phyloP scores from a whole-genome alignment of 352 stramenopile genomes.

The Globisporangium yorkense region DNA sequence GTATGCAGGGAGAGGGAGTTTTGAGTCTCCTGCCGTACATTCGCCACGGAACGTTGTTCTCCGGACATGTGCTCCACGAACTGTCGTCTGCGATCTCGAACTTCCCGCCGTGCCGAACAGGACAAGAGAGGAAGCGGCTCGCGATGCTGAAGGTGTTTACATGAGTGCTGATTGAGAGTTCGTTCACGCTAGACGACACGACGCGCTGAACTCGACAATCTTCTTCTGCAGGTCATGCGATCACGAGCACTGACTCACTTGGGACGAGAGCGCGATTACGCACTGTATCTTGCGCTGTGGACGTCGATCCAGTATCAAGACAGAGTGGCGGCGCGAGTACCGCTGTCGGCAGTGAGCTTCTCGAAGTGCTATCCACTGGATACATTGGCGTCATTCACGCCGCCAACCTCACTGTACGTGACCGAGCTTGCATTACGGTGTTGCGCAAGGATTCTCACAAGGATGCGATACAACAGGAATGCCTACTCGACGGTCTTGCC shows the following conservation, averaged over 20 bases:
- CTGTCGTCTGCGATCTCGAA: conserved; percentile 34
- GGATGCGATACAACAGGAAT: conserved; percentile 15
- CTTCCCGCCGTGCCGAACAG: conserved; percentile 26
- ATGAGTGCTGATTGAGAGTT: background rate
- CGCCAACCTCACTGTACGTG: conserved; percentile 8
- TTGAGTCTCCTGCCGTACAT: conserved; percentile 74
- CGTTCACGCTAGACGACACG: background rate
- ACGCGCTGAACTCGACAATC: background rate
- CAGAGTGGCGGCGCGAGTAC: conserved; percentile 1
- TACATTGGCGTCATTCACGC: conserved; percentile 1
- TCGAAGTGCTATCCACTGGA: conserved; percentile 7
- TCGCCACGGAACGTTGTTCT: conserved; percentile 58
- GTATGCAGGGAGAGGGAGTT: conserved; percentile 36
- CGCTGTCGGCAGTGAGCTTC: background rate
- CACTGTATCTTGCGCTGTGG: conserved; percentile 53
- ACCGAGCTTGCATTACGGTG: background rate
- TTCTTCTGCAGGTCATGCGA: conserved; percentile 40
- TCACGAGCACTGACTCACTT: conserved; percentile 55
- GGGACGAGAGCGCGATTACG: conserved; percentile 62
- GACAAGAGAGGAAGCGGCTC: conserved; percentile 46
- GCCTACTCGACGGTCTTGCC: conserved; percentile 30
- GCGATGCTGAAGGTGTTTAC: conserved; percentile 49
- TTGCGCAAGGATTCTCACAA: background rate
- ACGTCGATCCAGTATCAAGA: conserved; percentile 11
- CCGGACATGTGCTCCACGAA: conserved; percentile 41